phyloP scores from a whole-genome alignment of 768 basidiomycete genomes.

The Russula sp. region DNA sequence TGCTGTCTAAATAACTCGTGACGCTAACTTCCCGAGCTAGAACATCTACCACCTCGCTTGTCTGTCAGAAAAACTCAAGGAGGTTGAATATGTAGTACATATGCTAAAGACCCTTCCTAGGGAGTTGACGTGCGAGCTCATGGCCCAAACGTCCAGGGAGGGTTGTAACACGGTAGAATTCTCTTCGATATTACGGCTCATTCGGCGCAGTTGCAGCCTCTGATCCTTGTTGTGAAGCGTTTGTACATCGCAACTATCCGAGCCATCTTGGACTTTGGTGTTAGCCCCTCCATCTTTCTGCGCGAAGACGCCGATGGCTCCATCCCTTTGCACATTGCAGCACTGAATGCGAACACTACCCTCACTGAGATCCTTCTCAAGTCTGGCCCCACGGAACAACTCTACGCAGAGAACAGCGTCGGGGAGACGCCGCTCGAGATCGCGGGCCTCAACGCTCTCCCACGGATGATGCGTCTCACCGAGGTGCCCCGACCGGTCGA shows the following conservation, averaged over 20 bases:
- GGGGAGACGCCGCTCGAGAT: constrained; percentile 29
- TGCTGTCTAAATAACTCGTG: background rate
- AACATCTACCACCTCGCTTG: constrained; percentile 51
- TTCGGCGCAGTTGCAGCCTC: constrained; percentile 33
- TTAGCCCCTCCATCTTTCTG: constrained; percentile 29
- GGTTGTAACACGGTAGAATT: constrained; percentile 40
- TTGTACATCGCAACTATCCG: constrained; percentile 27
- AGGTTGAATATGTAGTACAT: constrained; percentile 32
- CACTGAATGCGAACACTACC: constrained; percentile 28
- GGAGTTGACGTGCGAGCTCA: constrained; percentile 38
- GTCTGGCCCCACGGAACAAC: constrained; percentile 31
- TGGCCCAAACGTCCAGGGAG: constrained; percentile 40
- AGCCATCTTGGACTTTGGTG: constrained; percentile 34
- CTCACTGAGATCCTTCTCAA: constrained; percentile 36
- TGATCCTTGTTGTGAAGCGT: constrained; percentile 44
- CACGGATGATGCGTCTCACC: background rate
- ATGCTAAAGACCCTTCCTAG: constrained; percentile 44
- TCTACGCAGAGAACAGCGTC: constrained; percentile 41
- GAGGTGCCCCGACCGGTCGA: background rate
- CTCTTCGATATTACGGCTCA: constrained; percentile 6
- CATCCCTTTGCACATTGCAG: constrained; percentile 46
- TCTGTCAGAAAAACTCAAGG: constrained; percentile 23
- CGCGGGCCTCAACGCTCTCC: constrained; percentile 20
- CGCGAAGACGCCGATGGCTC: constrained; percentile 42
- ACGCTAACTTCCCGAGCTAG: constrained; percentile 33